Evolutionary conservation across 441 rosid genomes (phyloP), one percentile per base, ranked within the genome.

Genomic region (Adansonia madagascariensis): DNA sequence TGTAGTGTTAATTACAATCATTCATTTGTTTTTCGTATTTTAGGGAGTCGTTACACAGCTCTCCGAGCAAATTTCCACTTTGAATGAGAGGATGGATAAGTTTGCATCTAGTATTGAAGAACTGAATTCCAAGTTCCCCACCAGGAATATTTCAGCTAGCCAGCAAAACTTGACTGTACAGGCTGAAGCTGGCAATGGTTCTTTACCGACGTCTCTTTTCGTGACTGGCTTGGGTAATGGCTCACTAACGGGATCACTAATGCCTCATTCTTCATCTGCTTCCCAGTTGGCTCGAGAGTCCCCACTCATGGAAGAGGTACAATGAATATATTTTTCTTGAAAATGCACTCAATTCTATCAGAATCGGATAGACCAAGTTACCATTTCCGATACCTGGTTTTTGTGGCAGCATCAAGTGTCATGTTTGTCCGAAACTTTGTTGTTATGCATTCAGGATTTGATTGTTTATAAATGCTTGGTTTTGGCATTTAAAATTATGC

Each of bases 21-120:
- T 77, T 22, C 71, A 63, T 75, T 44, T 76, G 49, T 49, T 27
- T 52, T 39, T 79, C 39, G 69, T 68, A 14, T 76, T 80, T 53
- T 82, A 96, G 98, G 99, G 98, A 61, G 89, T 86, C 18, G 75
- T 91, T 66, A 89, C 93, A 80, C 98, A 92, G 82, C 98, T 94
- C 46, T 92, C 98, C 8, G 99, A 96, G 69, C 98, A 94, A 85
- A 94, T 96, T 65, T 93, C 97, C 41, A 92, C 98, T 47, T 82
- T 94, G 87, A 96, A 89, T 31, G 97, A 94, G 88, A 90, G 98
- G 85, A 96, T 92, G 98, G 98, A 96, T 78, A 97, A 92, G 74
- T 91, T 96, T 72, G 90, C 94, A 66, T 84, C 94, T 22, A 94
- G 93, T 75, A 86, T 94, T 1, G 98, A 91, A 75, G 94, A 92